Evolutionary conservation across 164 flowering plant genomes (phyloP).

Genomic region (Dillenia suffruticosa): DNA sequence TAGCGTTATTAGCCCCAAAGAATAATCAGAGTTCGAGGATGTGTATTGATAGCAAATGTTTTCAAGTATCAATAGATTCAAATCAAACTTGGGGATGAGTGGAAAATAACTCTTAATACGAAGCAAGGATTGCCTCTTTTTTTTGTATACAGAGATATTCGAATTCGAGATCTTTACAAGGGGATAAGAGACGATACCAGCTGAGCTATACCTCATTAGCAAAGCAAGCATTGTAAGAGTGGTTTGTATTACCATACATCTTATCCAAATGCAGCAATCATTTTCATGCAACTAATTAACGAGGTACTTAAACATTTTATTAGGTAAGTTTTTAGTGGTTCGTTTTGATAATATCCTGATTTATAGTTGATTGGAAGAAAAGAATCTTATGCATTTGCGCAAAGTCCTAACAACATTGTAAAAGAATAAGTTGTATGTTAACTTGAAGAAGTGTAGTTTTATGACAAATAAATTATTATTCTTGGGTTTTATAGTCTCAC

Average conservation of each 20-base stretch:
- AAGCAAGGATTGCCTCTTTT: background rate
- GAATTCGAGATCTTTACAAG: too few relatives aligned
- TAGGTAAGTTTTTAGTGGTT: background rate
- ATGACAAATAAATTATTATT: background rate
- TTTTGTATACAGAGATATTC: too few relatives aligned
- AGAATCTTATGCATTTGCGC: background rate
- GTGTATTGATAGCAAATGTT: too few relatives aligned
- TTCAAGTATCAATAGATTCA: too few relatives aligned
- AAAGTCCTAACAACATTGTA: background rate
- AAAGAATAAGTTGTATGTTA: background rate
- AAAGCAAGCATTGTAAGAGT: background rate
- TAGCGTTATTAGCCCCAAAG: too few relatives aligned
- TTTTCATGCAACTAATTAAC: background rate
- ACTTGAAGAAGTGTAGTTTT: background rate
- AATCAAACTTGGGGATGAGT: background rate
- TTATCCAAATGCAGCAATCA: background rate
- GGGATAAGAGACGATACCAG: too few relatives aligned
- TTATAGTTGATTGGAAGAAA: too few relatives aligned
- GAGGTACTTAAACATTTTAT: background rate
- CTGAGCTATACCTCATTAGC: too few relatives aligned
- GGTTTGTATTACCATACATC: background rate
- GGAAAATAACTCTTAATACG: background rate
- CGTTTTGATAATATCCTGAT: too few relatives aligned
- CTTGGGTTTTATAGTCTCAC: conserved; percentile 1
- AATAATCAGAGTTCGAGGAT: too few relatives aligned